These are phyloP conservation scores for Phragmites australis DNA, from an alignment of 176 grass and related monocot genomes.

Conservation along the genomic window DNA sequence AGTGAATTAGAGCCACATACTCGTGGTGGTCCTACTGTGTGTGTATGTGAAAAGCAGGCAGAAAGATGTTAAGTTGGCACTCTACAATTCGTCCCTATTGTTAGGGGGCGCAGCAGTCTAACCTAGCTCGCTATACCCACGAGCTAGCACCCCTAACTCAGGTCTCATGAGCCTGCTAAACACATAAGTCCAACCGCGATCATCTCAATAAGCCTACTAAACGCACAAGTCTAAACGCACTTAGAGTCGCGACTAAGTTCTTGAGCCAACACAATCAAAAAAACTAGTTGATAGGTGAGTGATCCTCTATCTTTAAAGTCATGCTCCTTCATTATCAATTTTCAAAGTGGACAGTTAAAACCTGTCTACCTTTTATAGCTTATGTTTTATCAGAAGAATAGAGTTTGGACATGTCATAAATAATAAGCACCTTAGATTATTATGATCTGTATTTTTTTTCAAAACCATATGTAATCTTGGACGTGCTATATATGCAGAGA, in stretches of 20 bases:
- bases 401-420: background rate
- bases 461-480: background rate
- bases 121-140: too few species aligned
- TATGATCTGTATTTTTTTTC: background rate
- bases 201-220: too few species aligned
- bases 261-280: too few species aligned
- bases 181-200: too few species aligned
- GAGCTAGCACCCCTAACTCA: too few species aligned
- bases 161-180: too few species aligned
- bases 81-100: background rate
- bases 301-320: too few species aligned
- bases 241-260: too few species aligned
- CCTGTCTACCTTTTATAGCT: background rate
- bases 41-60: slow-evolving; percentile 22
- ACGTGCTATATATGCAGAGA: background rate
- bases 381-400: background rate
- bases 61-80: slow-evolving; percentile 16
- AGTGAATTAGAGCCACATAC: background rate
- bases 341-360: background rate
- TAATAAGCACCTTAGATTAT: background rate
- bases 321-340: too few species aligned
- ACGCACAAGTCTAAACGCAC: too few species aligned
- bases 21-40: slow-evolving; percentile 19
- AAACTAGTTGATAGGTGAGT: too few species aligned
- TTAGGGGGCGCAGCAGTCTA: too few species aligned